Evolutionary conservation across 805 yeast genomes (phyloP), one percentile per base, ranked within the genome.

Genomic region (Grigorovia transvaalensis): DNA sequence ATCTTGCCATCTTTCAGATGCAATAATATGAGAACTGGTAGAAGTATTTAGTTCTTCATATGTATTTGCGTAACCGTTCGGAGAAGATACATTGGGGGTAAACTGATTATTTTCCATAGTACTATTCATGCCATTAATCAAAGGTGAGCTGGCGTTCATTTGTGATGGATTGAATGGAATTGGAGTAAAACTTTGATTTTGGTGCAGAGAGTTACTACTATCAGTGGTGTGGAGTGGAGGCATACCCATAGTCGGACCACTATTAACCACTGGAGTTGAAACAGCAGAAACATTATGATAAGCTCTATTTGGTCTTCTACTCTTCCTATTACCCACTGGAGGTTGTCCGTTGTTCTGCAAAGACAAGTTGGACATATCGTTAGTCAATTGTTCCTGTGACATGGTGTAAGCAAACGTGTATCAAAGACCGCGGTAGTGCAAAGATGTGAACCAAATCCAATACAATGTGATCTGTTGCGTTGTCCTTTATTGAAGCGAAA

Each of bases 1-100:
- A 51, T 65, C 66, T 45, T 63, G 62, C 57, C 63, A 59, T 54
- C 74, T 63, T 49, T 68, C 69, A 6, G 63, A 62, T 7, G 72
- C 55, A 12, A 69, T 62, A 49, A 58, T 50, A 48, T 63, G 65
- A 4, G 68, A 59, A 20, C 60, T 59, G 13, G 62, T 55, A 9
- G 29, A n/a, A 18, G 20, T 12, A 18, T 19, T 43, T 33, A 33
- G 9, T 46, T 46, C 38, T 8, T 27, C 46, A 29, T 43, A 47
- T 18, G 30, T 30, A 19, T n/a, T 33, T 6, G 45, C 15, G 19
- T 12, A 18, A 48, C 27, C 38, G n/a, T 23, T 48, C 19, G 18
- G 50, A 38, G 30, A 5, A 15, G 38, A 48, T 27, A 12, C 47
- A 27, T 5, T 8, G 18, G 27, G 48, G 12, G 29, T 18, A 19